phyloP scores from a whole-genome alignment of 768 basidiomycete species.

The Daedaleopsis nitida region DNA sequence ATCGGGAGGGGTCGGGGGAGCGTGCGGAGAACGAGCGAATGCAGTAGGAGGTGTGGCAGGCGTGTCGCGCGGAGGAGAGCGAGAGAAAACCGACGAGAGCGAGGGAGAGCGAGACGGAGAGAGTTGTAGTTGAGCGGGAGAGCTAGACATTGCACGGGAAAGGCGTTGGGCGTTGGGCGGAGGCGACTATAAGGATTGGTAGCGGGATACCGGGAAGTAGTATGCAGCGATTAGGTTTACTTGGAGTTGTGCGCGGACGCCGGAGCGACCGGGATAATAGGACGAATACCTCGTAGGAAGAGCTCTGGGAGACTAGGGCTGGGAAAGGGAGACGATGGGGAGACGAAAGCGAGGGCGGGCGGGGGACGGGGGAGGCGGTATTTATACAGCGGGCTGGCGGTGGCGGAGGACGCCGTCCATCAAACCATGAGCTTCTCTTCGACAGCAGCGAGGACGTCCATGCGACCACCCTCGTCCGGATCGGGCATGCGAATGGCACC shows the following conservation, averaged over 20 bases:
- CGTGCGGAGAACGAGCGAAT: neutral
- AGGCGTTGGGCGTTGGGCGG: neutral
- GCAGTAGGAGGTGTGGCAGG: constrained; percentile 13
- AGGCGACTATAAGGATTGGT: neutral
- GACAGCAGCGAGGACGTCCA: constrained; percentile 19
- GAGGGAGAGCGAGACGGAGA: constrained; percentile 16
- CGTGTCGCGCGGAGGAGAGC: constrained; percentile 14
- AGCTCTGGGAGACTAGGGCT: constrained; percentile 9
- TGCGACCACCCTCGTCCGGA: constrained; percentile 12
- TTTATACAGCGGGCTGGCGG: constrained; percentile 14
- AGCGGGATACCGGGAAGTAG: constrained; percentile 12
- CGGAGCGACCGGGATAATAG: constrained; percentile 6
- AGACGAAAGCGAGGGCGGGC: constrained; percentile 9
- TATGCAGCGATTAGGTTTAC: constrained; percentile 23
- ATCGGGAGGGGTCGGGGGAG: constrained; percentile 17
- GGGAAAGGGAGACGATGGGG: constrained; percentile 8
- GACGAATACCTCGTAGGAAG: constrained; percentile 8
- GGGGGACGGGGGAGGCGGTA: constrained; percentile 18
- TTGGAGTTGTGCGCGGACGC: constrained; percentile 5
- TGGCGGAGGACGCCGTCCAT: constrained; percentile 18
- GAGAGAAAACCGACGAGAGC: constrained; percentile 15
- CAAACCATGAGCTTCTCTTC: constrained; percentile 21
- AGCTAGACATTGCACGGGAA: constrained; percentile 11
- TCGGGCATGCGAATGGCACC: constrained; percentile 17
- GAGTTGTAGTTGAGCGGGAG: constrained; percentile 16